phyloP scores from a whole-genome alignment of 768 basidiomycete species.

The Pleurotus citrinopileatus region DNA sequence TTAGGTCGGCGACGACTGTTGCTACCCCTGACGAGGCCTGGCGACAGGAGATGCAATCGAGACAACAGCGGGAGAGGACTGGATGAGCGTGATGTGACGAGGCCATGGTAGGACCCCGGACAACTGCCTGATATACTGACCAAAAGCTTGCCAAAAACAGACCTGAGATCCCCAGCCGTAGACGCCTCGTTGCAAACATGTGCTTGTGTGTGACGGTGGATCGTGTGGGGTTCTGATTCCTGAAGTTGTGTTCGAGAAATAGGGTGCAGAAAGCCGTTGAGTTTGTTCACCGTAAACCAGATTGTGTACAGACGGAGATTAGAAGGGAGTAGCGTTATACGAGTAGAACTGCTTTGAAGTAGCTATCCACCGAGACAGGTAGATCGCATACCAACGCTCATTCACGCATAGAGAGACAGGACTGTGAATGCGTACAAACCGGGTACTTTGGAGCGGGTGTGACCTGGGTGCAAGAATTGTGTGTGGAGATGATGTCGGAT shows the following conservation, averaged over 20 bases:
- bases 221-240: background rate
- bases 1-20: too few species aligned
- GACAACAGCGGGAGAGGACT: too few species aligned
- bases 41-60: too few species aligned
- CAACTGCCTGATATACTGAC: too few species aligned
- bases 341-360: background rate
- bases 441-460: too few species aligned
- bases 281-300: background rate
- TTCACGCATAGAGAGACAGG: background rate
- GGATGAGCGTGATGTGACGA: too few species aligned
- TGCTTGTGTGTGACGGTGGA: constrained; percentile 1
- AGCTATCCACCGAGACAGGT: background rate
- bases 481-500: background rate
- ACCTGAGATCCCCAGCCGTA: too few species aligned
- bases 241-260: background rate
- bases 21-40: too few species aligned
- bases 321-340: background rate
- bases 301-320: background rate
- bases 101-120: too few species aligned
- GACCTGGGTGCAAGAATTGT: background rate
- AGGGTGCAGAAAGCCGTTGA: background rate
- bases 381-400: background rate
- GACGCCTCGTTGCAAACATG: constrained; percentile 8
- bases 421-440: too few species aligned
- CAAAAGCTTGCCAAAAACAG: too few species aligned